Evolutionary conservation across 805 yeast species (phyloP), one percentile per base, ranked within the genome.

Genomic region (Metschnikowia rubicola): DNA sequence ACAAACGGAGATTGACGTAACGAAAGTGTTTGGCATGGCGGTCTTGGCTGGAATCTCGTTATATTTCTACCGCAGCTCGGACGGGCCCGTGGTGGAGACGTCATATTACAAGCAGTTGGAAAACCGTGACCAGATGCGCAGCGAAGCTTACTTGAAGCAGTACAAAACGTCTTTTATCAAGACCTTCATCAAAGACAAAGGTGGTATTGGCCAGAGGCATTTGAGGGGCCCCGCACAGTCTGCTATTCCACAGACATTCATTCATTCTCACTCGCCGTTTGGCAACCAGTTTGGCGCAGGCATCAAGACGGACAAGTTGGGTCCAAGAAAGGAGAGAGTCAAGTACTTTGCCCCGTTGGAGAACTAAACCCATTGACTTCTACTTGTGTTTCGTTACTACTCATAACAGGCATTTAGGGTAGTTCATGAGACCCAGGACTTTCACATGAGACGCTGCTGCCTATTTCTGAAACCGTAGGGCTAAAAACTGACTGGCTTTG

Each of bases 271-370:
- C 52, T 70, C 76, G n/a, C 64, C 74, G 8, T 57, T 37, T 46
- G 74, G 74, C 21, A 50, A 58, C 48, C 73, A 71, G 56, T 71
- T 64, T 53, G 77, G 77, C 42, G 70, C 71, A 34, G 75, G 77
- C 53, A 71, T 73, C 43, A 70, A 69, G 58, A 67, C 72, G 34
- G 66, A 61, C 56, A 56, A 62, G 51, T 68, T 73, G 59, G 77
- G 77, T 15, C 77, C 77, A 40, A 71, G 77, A 69, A 70, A 56
- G 55, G 75, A 72, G 59, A 63, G 71, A 57, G 53, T 65, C 51
- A 63, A 64, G 54, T 60, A 63, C 55, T 73, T 65, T 58, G 75
- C 77, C 51, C 75, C 76, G 3, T 50, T 55, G 54, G 57, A 55
- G 51, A 53, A 55, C 53, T 53, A 47, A 35, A 28, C 12, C 8